phyloP scores from a whole-genome alignment of 208 protist species.

The Vickermania ingenoplastis region DNA sequence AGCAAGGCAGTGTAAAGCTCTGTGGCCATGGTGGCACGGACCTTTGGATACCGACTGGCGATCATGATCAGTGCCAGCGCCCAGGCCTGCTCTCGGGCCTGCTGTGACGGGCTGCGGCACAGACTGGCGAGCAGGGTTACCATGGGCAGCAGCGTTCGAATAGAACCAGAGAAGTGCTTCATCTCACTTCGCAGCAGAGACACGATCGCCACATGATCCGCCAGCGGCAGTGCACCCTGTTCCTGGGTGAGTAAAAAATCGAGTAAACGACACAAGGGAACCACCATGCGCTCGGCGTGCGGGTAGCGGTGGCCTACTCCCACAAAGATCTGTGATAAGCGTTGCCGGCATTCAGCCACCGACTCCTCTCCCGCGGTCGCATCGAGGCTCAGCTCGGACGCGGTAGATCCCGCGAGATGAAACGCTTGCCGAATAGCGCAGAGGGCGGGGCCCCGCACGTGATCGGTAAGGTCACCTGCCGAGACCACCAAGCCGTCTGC shows the following conservation, averaged over 20 bases:
- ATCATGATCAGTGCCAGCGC: conserved; percentile 73
- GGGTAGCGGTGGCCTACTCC: conserved; percentile 29
- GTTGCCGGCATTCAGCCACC: conserved; percentile 5
- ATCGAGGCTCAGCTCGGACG: conserved; percentile 21
- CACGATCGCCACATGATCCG: conserved; percentile 34
- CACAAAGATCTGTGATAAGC: conserved; percentile 47
- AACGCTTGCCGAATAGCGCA: conserved; percentile 28
- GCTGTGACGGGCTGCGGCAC: conserved; percentile 41
- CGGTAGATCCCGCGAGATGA: too few species aligned
- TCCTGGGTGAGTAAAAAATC: conserved; percentile 41
- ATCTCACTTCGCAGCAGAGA: conserved; percentile 57
- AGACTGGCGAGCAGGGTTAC: conserved; percentile 50
- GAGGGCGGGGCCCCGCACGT: conserved; percentile 52
- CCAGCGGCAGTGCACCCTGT: conserved; percentile 32
- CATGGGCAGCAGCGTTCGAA: conserved; percentile 66
- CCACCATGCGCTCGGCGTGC: conserved; percentile 71
- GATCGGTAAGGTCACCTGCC: conserved; percentile 75
- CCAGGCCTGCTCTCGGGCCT: conserved; percentile 50
- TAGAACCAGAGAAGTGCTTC: conserved; percentile 61
- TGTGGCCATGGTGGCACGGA: conserved; percentile 66
- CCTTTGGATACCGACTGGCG: conserved; percentile 87
- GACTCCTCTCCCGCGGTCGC: neutral
- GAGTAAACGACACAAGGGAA: conserved; percentile 57
- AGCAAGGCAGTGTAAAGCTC: conserved; percentile 86
- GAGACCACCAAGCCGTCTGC: conserved; percentile 79